Percentiles rank a stretch among this genome's conserved stretches.
Conservation (phyloP, 768 basidiomycete genomes). For the Kondoa malvinella region DNA sequence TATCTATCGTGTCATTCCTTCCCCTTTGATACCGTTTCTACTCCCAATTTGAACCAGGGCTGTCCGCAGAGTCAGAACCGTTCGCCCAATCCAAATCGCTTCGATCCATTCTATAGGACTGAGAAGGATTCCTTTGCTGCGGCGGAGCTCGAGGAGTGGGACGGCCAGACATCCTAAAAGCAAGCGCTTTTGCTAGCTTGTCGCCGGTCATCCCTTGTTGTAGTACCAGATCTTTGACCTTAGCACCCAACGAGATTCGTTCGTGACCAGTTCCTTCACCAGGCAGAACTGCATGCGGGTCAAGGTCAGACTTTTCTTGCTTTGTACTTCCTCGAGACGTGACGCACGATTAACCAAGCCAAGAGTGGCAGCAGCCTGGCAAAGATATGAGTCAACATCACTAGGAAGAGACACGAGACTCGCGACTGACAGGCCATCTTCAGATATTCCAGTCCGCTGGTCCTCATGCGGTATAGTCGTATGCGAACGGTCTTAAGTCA, state of each 20-base stretch:
- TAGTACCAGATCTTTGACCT: too few relatives aligned
- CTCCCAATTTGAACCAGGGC: too few relatives aligned
- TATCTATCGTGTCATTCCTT: too few relatives aligned
- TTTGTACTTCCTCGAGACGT: not conserved
- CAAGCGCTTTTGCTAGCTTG: too few relatives aligned
- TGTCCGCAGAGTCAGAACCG: too few relatives aligned
- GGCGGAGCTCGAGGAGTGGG: too few relatives aligned
- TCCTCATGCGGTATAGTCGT: slow-evolving; percentile 66
- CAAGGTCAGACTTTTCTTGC: not conserved
- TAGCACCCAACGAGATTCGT: not conserved
- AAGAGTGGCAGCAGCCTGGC: not conserved
- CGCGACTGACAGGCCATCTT: not conserved
- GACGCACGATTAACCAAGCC: not conserved
- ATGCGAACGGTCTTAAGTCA: slow-evolving; percentile 93
- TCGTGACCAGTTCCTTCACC: not conserved
- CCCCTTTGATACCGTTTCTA: too few relatives aligned
- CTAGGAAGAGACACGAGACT: not conserved
- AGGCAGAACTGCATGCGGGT: not conserved
- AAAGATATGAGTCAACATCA: not conserved
- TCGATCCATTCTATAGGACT: too few relatives aligned
- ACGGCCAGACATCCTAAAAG: too few relatives aligned
- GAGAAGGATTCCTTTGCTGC: too few relatives aligned
- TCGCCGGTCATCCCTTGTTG: too few relatives aligned
- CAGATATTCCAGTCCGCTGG: slow-evolving; percentile 68
- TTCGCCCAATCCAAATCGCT: too few relatives aligned